Evolutionary conservation across 2,329 filamentous ascomycete genomes (phyloP), one percentile per base, ranked within the genome.

Genomic region (Graphilbum fragrans): DNA sequence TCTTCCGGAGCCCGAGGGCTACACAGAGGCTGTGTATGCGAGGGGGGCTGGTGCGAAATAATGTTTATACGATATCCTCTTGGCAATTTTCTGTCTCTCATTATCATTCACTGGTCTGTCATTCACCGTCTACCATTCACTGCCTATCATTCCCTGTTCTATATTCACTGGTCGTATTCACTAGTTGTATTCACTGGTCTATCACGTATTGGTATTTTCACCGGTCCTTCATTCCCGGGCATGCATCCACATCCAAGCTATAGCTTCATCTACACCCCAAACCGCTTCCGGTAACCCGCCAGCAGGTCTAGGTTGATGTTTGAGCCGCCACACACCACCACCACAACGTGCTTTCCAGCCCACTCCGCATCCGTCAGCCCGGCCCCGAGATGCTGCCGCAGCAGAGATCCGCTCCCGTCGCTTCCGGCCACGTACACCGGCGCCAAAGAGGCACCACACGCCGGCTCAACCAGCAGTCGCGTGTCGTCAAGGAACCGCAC

Each of bases 291-390:
- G 57, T 80, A 86, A 43, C 62, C 65, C 40, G 67, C 63, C 40
- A 86, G 61, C 53, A 79, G 70, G 29, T 73, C 69, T 45, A 81
- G 57, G 2, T 72, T 76, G 29, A 85, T 72, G 55, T 77, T 77
- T 19, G 72, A 79, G 5, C 83, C 84, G 35, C 90, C 90, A 54
- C 90, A 96, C 7, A 95, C 77, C 20, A 94, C 69, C 41, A 95
- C 66, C 2, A 95, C 86, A 6, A 95, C 73, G 49, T 84, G 85
- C 56, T 77, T 82, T 43, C 72, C 63, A 1, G 67, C 64, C 60
- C 71, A 79, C 47, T 86, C 70, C 27, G 71, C 70, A 25, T 75
- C 72, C 1, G 60, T 58, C 39, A 73, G 39, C 1, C 59, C 65
- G 37, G 60, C 52, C 0, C 80, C 74, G 1, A 87, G 62, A 10